phyloP scores from a whole-genome alignment of 306 rosid genomes.

The Calophaca sinica region DNA sequence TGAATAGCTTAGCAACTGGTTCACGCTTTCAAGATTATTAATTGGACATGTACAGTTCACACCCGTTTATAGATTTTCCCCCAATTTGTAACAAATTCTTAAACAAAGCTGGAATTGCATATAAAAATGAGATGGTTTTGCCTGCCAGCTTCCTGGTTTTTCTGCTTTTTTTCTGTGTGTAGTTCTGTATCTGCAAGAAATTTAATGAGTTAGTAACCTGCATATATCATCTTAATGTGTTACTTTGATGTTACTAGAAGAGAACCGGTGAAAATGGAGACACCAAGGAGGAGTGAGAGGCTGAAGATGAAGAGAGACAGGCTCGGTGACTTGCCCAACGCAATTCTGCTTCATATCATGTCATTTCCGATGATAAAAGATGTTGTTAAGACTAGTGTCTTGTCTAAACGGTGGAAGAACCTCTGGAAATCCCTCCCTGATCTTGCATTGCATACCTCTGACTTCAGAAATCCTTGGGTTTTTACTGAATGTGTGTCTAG shows the following conservation, averaged over 20 bases:
- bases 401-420: constrained; percentile 37
- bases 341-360: constrained; percentile 15
- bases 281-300: background rate
- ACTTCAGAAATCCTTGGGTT: background rate
- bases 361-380: background rate
- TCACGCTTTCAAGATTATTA: background rate
- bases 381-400: constrained; percentile 1
- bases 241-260: background rate
- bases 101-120: background rate
- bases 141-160: too few species aligned
- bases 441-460: constrained; percentile 13
- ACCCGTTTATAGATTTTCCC: background rate
- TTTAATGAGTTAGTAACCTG: background rate
- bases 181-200: background rate
- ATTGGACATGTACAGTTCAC: background rate
- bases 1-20: background rate
- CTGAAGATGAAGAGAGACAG: background rate
- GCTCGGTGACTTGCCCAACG: constrained; percentile 7
- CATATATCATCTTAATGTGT: background rate
- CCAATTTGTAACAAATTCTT: background rate
- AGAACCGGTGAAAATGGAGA: background rate
- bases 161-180: background rate
- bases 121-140: background rate
- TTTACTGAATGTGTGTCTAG: constrained; percentile 26
- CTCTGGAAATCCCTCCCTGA: constrained; percentile 28